Base-by-base conservation (phyloP, 495 filamentous ascomycete species). In the Penicillium coffeae region DNA sequence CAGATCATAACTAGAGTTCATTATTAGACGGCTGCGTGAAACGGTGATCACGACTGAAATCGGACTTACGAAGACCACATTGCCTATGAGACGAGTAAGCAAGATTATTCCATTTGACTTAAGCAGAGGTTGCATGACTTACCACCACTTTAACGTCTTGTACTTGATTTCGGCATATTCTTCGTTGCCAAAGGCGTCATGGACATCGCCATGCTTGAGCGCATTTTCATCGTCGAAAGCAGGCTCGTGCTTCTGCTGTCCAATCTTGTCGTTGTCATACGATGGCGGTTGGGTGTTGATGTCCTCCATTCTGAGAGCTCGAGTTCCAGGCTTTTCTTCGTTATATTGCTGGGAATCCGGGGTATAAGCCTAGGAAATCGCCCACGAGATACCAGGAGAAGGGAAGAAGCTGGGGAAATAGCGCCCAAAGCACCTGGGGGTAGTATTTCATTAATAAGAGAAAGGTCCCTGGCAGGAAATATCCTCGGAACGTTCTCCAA, bases 1-100 rank as follows among this genome's bases (percentile, higher is more conserved):
- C 84, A 84, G 58, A 88, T 83, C 64, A 87, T 78, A 42, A 87
- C 54, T 51, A 71, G 54, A 56, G 63, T 64, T 30, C 59, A 62
- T 63, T 71, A 14, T n/a, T 14, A 37, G 15, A 14, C 15, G 35
- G n/a, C 4, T 37, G 13, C 12, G 10, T 30, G 25, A 30, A 4
- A 5, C 25, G 10, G 4, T 30, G 25, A 30, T 37, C 35, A 37
- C 4, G 35, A n/a, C n/a, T 14, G 5, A 14, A 13, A 14, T 14
- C 3, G 5, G 15, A 37, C 35, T 4, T 37, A 37, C 35, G 59
- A 48, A 71, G 58, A 56, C 68, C 68, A 41, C 58, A 63, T 64
- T 71, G 68, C 66, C 63, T 66, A 35, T 7, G 5, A 30, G n/a
- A n/a, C n/a, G n/a, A n/a, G n/a, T n/a, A 30, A 30, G 47, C 4